phyloP scores from a whole-genome alignment of 2,329 filamentous ascomycete genomes.

The Neoscytalidium dimidiatum region DNA sequence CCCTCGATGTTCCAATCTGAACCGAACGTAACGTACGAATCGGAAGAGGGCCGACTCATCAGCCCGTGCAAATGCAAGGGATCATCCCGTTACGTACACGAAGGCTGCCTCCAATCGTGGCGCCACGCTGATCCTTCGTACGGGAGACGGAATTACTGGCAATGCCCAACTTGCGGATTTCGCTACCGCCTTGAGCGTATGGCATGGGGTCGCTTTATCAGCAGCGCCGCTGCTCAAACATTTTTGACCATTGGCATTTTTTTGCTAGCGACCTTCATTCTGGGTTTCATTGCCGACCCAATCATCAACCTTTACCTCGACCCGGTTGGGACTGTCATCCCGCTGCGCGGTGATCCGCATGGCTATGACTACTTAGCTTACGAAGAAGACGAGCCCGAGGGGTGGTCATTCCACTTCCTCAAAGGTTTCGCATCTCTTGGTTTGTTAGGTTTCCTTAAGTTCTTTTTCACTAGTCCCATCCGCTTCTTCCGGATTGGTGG shows the following conservation, averaged over 20 bases:
- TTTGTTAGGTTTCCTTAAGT: slow-evolving; percentile 81
- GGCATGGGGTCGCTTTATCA: slow-evolving; percentile 67
- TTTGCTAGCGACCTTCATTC: slow-evolving; percentile 70
- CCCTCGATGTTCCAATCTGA: slow-evolving; percentile 56
- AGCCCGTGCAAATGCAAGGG: slow-evolving; percentile 94
- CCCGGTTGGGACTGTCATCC: slow-evolving; percentile 45
- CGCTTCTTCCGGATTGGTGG: slow-evolving; percentile 68
- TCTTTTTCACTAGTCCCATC: slow-evolving; percentile 67
- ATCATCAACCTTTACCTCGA: slow-evolving; percentile 88
- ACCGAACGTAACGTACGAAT: slow-evolving; percentile 68
- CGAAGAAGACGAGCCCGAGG: slow-evolving; percentile 51
- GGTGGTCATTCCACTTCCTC: slow-evolving; percentile 81
- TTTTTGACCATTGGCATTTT: slow-evolving; percentile 72
- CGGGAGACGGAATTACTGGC: slow-evolving; percentile 72
- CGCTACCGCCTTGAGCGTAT: slow-evolving; percentile 77
- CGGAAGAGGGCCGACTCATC: slow-evolving; percentile 74
- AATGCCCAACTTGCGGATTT: slow-evolving; percentile 86
- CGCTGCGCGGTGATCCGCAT: not conserved
- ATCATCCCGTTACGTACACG: slow-evolving; percentile 90
- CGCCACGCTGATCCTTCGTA: slow-evolving; percentile 70
- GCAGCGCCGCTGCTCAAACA: slow-evolving; percentile 61
- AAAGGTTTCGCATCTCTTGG: slow-evolving; percentile 92
- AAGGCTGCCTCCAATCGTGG: slow-evolving; percentile 84
- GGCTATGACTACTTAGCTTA: not conserved
- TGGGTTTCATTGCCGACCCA: slow-evolving; percentile 91